Conservation (phyloP, 495 filamentous ascomycete genomes). For the Neurospora sp. region DNA sequence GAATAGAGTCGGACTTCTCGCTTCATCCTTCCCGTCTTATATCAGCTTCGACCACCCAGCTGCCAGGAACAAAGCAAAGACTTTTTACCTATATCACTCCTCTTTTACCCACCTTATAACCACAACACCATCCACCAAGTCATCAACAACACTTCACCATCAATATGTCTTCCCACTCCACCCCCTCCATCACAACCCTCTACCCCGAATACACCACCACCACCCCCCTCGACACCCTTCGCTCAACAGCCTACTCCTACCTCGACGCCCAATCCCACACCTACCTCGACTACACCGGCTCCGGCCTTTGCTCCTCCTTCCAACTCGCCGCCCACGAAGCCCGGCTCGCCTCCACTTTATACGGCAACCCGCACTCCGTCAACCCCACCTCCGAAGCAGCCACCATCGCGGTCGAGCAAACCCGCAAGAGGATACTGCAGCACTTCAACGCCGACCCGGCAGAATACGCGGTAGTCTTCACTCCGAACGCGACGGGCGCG, state of each 20-base stretch:
- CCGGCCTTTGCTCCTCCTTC: conserved; percentile 15
- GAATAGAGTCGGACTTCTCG: neutral
- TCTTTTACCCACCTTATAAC: neutral
- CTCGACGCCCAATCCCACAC: conserved; percentile 23
- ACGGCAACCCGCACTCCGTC: conserved; percentile 50
- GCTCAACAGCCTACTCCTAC: conserved; percentile 19
- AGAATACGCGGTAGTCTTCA: conserved; percentile 54
- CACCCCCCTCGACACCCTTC: conserved; percentile 15
- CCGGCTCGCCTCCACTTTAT: conserved; percentile 27
- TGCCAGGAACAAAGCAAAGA: neutral
- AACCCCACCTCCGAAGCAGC: conserved; percentile 40
- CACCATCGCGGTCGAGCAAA: conserved; percentile 34
- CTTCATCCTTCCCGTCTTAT: neutral
- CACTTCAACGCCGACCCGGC: conserved; percentile 47
- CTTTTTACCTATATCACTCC: neutral
- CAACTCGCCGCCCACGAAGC: conserved; percentile 17
- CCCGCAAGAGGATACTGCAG: conserved; percentile 35
- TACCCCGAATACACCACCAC: conserved; percentile 22
- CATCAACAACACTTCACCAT: neutral
- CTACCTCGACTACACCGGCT: conserved; percentile 29
- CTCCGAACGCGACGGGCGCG: conserved; percentile 48
- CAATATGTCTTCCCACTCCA: neutral
- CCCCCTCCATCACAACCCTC: conserved; percentile 3
- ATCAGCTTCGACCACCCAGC: neutral
- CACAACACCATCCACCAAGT: neutral